Evolutionary conservation across 257 asterid genomes (phyloP), one percentile per base, ranked within the genome.

Genomic region (Gentiana straminea): DNA sequence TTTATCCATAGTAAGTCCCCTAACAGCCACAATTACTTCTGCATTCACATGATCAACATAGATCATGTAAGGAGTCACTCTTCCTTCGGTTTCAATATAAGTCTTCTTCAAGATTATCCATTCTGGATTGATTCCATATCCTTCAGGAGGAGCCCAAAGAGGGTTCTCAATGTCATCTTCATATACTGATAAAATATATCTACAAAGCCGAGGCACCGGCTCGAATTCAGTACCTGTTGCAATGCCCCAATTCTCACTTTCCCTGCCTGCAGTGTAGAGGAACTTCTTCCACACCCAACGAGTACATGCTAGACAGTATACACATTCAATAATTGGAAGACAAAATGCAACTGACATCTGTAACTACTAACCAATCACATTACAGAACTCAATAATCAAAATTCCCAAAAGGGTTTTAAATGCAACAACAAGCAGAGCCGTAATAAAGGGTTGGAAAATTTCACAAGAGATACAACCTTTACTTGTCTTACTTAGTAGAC

Each of bases 271-370:
- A 7, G 97, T 80, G 73, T 83, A 92, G 4, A 80, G 83, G 53
- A 85, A 84, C 52, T 88, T 92, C 81, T 86, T 92, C 99, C 99
- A 92, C 52, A 62, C 91, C 99, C 99, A 92, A 44, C 99, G 95
- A 46, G 74, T 54, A 63, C 99, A 92, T 0, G 89, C 99, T 71
- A 92, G 66, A 68, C 95, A 86, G 64, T 93, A 88, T n/a, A 88
- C 97, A 47, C 99, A 92, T 79, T 92, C 99, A 45, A 86, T 78
- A 60, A 88, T 64, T 58, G 99, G 99, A 12, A 92, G 3, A 62
- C 99, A 85, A 81, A 94, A 88, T 72, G 94, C 86, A 65, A 78
- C 80, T 47, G 99, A 88, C 99, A 92, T 92, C 50, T 79, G 69
- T 72, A 68, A 83, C 89, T 79, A 70, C 60, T 59, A 73, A 45